A percentile compares a stretch with the other conserved stretches of the same genome.
Conservation (phyloP, 768 basidiomycete genomes). For the Chalciporus piperatus region DNA sequence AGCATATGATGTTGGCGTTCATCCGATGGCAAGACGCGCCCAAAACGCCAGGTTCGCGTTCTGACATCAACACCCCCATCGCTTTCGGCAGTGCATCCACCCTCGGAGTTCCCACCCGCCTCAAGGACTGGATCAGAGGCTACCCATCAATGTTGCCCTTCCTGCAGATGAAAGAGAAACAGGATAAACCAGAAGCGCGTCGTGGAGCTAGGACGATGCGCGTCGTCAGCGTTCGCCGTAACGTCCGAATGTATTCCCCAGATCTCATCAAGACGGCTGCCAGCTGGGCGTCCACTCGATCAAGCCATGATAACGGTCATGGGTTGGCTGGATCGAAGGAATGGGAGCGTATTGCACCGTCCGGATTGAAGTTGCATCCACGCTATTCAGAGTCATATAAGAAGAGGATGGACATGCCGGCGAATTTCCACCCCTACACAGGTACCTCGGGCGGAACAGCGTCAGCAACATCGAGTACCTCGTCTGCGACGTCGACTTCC, state of each 20-base stretch:
- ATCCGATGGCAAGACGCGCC: slow-evolving; percentile 78
- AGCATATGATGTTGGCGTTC: slow-evolving; percentile 89
- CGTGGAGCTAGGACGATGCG: slow-evolving; percentile 76
- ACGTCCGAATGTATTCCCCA: slow-evolving; percentile 83
- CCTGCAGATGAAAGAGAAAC: slow-evolving; percentile 47
- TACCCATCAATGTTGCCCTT: slow-evolving; percentile 80
- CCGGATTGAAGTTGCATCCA: slow-evolving; percentile 57
- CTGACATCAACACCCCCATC: slow-evolving; percentile 31
- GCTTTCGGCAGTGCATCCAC: slow-evolving; percentile 51
- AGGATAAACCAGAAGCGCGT: slow-evolving; percentile 59
- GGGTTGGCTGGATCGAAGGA: slow-evolving; percentile 63
- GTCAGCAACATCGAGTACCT: slow-evolving; percentile 44
- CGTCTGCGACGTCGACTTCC: slow-evolving; percentile 33
- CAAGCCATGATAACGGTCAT: slow-evolving; percentile 8
- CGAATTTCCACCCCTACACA: slow-evolving; percentile 53
- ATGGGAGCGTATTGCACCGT: slow-evolving; percentile 72
- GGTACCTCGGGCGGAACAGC: slow-evolving; percentile 29
- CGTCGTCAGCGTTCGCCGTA: slow-evolving; percentile 72
- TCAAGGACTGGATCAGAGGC: slow-evolving; percentile 88
- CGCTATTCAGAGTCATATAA: slow-evolving; percentile 73
- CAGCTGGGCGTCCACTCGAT: slow-evolving; percentile 43
- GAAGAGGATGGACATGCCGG: slow-evolving; percentile 71
- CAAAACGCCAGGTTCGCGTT: slow-evolving; percentile 28
- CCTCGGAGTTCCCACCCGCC: slow-evolving; percentile 75
- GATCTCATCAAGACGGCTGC: slow-evolving; percentile 74